phyloP scores from a whole-genome alignment of 805 yeast genomes.

The Hanseniaspora jakobsenii region DNA sequence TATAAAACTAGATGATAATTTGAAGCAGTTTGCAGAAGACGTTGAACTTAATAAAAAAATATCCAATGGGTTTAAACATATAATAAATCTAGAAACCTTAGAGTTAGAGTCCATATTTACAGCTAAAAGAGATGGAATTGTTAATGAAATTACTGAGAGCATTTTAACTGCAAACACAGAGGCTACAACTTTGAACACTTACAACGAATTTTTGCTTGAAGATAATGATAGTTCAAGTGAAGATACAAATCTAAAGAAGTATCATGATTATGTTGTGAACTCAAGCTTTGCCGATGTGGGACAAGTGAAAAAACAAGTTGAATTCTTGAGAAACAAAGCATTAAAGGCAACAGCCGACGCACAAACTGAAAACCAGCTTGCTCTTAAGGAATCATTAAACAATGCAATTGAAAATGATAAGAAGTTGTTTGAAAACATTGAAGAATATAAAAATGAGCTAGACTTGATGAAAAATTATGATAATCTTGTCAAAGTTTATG shows the following conservation, averaged over 20 bases:
- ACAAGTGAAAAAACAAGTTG: constrained; percentile 29
- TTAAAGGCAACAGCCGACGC: constrained; percentile 28
- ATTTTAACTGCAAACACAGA: constrained; percentile 72
- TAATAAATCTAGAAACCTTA: constrained; percentile 77
- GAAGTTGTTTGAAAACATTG: constrained; percentile 39
- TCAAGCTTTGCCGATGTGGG: constrained; percentile 24
- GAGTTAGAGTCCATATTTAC: constrained; percentile 79
- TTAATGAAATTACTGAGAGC: constrained; percentile 62
- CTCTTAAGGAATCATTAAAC: constrained; percentile 44
- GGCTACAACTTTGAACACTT: constrained; percentile 65
- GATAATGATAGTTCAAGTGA: no score
- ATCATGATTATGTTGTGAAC: no score
- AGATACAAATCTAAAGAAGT: no score
- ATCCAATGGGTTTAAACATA: constrained; percentile 55
- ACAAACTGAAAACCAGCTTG: constrained; percentile 45
- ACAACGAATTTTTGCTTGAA: constrained; percentile 22
- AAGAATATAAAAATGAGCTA: constrained; percentile 33
- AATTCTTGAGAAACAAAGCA: constrained; percentile 28
- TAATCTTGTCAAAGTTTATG: constrained; percentile 32
- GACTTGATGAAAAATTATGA: constrained; percentile 35
- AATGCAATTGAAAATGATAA: constrained; percentile 53
- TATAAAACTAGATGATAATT: not conserved
- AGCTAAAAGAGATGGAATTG: constrained; percentile 70
- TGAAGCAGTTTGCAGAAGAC: constrained; percentile 24
- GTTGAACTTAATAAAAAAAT: constrained; percentile 28